Conservation (phyloP, 164 flowering plant species). For the Nymphaea colorata region DNA sequence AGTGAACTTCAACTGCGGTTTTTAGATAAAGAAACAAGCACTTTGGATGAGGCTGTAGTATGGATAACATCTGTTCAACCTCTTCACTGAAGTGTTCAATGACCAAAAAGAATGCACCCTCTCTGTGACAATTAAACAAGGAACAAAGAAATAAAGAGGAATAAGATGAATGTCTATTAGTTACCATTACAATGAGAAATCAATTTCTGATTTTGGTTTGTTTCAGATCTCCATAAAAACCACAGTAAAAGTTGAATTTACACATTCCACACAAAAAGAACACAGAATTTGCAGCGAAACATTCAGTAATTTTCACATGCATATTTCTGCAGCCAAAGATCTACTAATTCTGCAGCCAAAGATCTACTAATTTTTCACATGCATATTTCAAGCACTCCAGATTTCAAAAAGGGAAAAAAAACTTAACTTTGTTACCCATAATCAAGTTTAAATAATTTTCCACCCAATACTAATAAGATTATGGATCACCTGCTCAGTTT, state of each 20-base stretch:
- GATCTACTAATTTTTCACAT: too few relatives aligned
- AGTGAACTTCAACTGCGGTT: constrained; percentile 68
- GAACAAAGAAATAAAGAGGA: background rate
- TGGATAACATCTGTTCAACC: constrained; percentile 36
- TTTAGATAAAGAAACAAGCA: constrained; percentile 87
- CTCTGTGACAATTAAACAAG: constrained; percentile 37
- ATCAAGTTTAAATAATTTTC: too few relatives aligned
- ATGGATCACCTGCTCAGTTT: constrained; percentile 57
- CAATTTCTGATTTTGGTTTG: too few relatives aligned
- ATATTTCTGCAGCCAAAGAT: too few relatives aligned
- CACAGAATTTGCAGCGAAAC: background rate
- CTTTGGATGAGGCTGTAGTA: constrained; percentile 50
- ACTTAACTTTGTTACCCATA: too few relatives aligned
- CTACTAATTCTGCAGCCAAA: too few relatives aligned
- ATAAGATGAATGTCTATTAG: background rate
- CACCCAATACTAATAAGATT: too few relatives aligned
- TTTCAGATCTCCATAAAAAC: background rate
- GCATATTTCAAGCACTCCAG: too few relatives aligned
- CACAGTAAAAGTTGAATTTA: background rate
- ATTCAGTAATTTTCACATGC: too few relatives aligned
- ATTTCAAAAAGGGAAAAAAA: too few relatives aligned
- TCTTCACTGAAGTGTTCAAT: constrained; percentile 50
- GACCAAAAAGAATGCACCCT: constrained; percentile 56
- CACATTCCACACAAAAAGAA: background rate
- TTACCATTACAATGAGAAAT: background rate